These are phyloP conservation scores for Globisporangium splendens DNA, from an alignment of 352 stramenopile species.

Conservation along the genomic window DNA sequence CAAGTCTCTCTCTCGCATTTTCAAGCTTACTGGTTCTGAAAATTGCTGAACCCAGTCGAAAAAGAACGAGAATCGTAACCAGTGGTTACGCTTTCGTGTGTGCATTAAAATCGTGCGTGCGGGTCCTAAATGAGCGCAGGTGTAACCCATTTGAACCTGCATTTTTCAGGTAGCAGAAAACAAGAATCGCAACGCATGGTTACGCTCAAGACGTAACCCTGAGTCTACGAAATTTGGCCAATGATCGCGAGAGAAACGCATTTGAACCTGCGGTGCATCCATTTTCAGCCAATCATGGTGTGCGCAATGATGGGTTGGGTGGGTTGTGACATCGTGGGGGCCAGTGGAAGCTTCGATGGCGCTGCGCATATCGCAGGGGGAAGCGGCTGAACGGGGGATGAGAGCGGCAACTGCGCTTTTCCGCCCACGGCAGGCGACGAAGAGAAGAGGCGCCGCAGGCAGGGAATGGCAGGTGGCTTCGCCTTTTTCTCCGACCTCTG, in stretches of 20 bases:
- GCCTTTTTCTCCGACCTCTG: neutral
- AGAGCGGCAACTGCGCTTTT: neutral
- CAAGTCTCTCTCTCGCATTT: too few species aligned
- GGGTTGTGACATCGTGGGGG: constrained; percentile 3
- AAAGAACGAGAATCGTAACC: too few species aligned
- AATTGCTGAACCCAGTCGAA: too few species aligned
- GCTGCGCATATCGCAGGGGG: neutral
- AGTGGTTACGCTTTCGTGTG: too few species aligned
- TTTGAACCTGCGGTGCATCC: neutral
- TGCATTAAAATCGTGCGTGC: too few species aligned
- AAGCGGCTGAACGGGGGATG: neutral
- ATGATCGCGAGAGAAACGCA: too few species aligned
- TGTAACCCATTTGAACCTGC: too few species aligned
- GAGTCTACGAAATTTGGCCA: neutral
- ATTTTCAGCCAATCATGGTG: constrained; percentile 9
- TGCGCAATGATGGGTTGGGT: constrained; percentile 10
- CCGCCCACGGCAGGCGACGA: neutral
- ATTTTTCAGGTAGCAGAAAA: too few species aligned
- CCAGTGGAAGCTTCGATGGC: constrained; percentile 4
- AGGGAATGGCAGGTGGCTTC: neutral
- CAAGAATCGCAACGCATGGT: neutral
- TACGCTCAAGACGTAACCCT: neutral
- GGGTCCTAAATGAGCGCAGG: too few species aligned
- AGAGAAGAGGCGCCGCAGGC: neutral
- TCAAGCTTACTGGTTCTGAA: too few species aligned